Evolutionary conservation across 192 early-diverging fungal species (phyloP), one percentile per base, ranked within the genome.

Genomic region (Coemansia sp.): DNA sequence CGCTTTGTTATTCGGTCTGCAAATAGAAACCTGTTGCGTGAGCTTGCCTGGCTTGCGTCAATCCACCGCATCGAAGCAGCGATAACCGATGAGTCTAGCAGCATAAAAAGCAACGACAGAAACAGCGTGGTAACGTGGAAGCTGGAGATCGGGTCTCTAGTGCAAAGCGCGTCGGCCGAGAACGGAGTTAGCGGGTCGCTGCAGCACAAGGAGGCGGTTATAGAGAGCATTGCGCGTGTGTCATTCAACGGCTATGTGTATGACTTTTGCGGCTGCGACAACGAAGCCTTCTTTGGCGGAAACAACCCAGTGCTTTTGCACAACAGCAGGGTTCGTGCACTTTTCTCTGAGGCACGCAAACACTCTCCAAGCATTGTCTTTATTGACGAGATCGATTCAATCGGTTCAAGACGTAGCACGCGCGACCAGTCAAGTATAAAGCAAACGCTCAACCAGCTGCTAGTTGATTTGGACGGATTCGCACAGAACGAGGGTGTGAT

Each of bases 391-490:
- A 86, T 99, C 57, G 98, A 99, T 79, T 94, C 96, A 0, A 95
- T 99, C 69, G 96, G 98, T 20, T 90, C 89, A 53, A 95, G 95
- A 72, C 89, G 96, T 39, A 94, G 87, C 67, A 87, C 88, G 39
- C 93, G 93, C 71, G 98, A 99, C 67, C 95, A 98, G 74, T 90
- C 90, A 5, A 95, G 95, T 64, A 96, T 95, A 92, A 91, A 95
- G 64, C 96, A 99, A 73, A 99, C 98, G 6, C 87, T 99, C 8
- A 99, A 99, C 71, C 98, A 99, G 77, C 80, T 99, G 39, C 80
- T 99, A 30, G 98, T 99, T n/a, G 96, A 99, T 65, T 84, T 99
- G 20, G 98, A 99, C 74, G 98, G 98, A 72, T 99, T 99, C 73
- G 90, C 90, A n/a, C 89, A 94, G 62, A 91, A 90, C 15, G 93